Evolutionary conservation across 1,139 yeast species (phyloP), one percentile per base, ranked within the genome.

Genomic region (Suhomyces panamericanus): DNA sequence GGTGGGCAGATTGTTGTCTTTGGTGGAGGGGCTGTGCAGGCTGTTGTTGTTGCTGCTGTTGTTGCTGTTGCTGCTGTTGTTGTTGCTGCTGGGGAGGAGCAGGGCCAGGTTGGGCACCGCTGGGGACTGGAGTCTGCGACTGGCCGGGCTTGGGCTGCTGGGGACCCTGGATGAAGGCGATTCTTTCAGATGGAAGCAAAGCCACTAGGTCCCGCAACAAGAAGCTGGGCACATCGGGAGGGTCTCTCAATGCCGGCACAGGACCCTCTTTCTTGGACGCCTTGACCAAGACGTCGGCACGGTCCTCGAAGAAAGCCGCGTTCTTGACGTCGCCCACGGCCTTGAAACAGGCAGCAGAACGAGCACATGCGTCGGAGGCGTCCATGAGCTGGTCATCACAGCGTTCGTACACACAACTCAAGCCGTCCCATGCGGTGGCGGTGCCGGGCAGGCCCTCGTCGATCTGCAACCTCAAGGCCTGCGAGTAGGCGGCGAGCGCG

Each of bases 371-470:
- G 56, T 79, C 85, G 0, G 81, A 73, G 1, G 85, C 84, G 58
- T 81, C 86, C 53, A 68, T 66, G 24, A 76, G 65, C 55, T 80
- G 85, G 52, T 77, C 81, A 47, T 80, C 84, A 55, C 85, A 80
- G 20, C 84, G 64, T 55, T 80, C 85, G 54, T 81, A 81, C n/a
- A 81, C 85, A 59, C 83, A 78, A 41, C 79, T 70, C 36, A 81
- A 62, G 0, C 86, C 86, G 55, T 80, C 84, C 86, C 86, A 81
- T 0, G 85, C 84, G 9, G 81, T 69, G 2, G 83, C 85, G 5
- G 77, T 70, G 1, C 80, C 78, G 5, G 76, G 69, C 3, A 75
- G 66, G 12, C 70, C 70, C 41, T 75, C 80, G 39, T 78, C 81
- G 43, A 70, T 67, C 53, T 76, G 78, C 22, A 80, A 60, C 38